Evolutionary conservation across 306 rosid species (phyloP).

Genomic region (Canavalia ensiformis): DNA sequence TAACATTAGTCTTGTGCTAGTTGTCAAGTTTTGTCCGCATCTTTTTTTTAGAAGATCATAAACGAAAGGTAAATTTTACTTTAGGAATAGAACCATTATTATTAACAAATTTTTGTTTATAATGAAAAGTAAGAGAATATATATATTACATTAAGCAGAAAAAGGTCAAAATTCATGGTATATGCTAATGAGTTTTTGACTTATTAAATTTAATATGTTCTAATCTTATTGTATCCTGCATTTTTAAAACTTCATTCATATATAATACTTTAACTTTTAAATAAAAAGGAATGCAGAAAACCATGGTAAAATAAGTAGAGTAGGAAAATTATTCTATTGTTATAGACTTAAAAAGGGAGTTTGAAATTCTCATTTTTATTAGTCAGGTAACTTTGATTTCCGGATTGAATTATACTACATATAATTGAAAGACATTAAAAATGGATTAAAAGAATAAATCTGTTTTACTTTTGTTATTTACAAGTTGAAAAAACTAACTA

Average conservation of each 20-base stretch:
- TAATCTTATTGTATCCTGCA: neutral
- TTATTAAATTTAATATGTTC: neutral
- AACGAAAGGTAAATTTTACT: too few relatives aligned
- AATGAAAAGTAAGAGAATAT: neutral
- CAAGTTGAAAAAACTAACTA: neutral
- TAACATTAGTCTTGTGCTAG: neutral
- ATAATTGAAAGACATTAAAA: neutral
- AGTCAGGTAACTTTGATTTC: neutral
- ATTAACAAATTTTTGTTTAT: too few relatives aligned
- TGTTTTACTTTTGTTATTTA: neutral
- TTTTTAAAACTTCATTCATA: neutral
- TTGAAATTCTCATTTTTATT: too few relatives aligned
- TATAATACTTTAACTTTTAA: neutral
- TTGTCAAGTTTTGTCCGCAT: constrained; percentile 1
- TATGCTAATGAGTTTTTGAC: neutral
- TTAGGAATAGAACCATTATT: too few relatives aligned
- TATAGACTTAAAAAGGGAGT: neutral
- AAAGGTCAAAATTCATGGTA: neutral
- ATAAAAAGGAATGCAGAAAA: neutral
- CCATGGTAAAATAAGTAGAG: neutral
- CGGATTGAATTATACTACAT: neutral
- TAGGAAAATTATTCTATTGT: neutral
- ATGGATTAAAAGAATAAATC: neutral
- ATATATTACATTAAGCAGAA: neutral
- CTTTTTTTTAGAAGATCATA: neutral